A percentile compares a stretch with the other conserved stretches of the same genome.
Conservation (phyloP, 306 rosid species). For the Prunus mongolica region DNA sequence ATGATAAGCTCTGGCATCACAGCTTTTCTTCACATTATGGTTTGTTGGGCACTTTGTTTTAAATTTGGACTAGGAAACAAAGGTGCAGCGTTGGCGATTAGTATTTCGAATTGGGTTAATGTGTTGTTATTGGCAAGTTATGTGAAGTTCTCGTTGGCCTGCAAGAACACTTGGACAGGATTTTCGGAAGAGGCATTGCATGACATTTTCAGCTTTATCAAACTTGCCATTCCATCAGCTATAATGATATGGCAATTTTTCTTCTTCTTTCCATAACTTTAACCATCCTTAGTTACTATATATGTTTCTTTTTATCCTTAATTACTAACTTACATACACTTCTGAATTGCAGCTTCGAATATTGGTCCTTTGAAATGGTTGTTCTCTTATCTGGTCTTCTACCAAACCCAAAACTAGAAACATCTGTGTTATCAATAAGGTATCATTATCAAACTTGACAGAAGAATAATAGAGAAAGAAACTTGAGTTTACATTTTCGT, state of each 20-base stretch:
- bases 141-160: constrained; percentile 32
- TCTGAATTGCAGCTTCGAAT: constrained; percentile 39
- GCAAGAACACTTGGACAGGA: constrained; percentile 52
- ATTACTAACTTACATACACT: neutral
- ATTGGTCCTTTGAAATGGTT: constrained; percentile 62
- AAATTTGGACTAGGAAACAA: constrained; percentile 34
- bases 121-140: constrained; percentile 37
- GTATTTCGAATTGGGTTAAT: constrained; percentile 48
- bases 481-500: neutral
- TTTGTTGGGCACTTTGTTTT: constrained; percentile 52
- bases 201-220: constrained; percentile 41
- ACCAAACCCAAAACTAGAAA: constrained; percentile 55
- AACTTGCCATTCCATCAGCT: constrained; percentile 59
- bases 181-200: constrained; percentile 47
- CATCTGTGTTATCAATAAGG: constrained; percentile 60
- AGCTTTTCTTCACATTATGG: constrained; percentile 33
- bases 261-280: neutral
- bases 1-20: constrained; percentile 47
- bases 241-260: constrained; percentile 49
- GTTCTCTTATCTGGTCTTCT: constrained; percentile 65
- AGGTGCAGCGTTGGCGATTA: constrained; percentile 55
- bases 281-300: too few species aligned
- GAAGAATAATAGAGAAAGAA: neutral
- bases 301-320: neutral
- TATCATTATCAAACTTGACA: neutral